Evolutionary conservation across 2,329 filamentous ascomycete genomes (phyloP), one percentile per base, ranked within the genome.

Genomic region (Ophiostoma ulmi): DNA sequence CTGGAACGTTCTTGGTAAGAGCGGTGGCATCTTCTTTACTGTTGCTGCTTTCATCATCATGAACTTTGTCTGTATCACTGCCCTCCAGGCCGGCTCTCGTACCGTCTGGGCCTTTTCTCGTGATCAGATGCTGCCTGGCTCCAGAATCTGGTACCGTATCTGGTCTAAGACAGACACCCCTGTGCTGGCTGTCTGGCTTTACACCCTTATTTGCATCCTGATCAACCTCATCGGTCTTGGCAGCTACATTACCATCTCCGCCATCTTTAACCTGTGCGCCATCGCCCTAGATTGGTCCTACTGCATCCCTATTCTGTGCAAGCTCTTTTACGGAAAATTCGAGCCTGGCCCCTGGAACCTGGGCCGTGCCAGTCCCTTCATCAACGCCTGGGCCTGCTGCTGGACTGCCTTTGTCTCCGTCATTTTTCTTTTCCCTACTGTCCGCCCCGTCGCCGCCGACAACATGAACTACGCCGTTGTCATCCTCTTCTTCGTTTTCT

Each of bases 201-300:
- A 82, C 70, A 80, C 84, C 39, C 77, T 83, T 74, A 84, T 81
- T 72, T 87, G 84, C 78, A 83, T 87, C 73, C 78, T 81, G 68
- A 86, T 88, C 79, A 87, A 87, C 77, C 79, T 88, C 73, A 86
- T 88, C 75, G 85, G 83, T 63, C 82, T 88, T 6, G 86, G 84
- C 64, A 85, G 82, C 38, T 85, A 85, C 76, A 81, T 83, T 38
- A 83, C 83, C 71, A 85, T 86, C 72, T 74, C 79, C 5, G 84
- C 83, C 72, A 82, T 86, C 68, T 86, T 86, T 79, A 85, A 85
- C 75, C 78, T 85, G 63, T 85, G 82, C 74, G 83, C 84, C 72
- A 86, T 86, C 73, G 83, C 84, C 44, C 80, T 86, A 36, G 83
- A 86, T 75, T 84, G 83, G 82, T 83, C 80, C 68, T 87, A 87